phyloP scores from a whole-genome alignment of 2,329 filamentous ascomycete species.

The Xylariales sp. region DNA sequence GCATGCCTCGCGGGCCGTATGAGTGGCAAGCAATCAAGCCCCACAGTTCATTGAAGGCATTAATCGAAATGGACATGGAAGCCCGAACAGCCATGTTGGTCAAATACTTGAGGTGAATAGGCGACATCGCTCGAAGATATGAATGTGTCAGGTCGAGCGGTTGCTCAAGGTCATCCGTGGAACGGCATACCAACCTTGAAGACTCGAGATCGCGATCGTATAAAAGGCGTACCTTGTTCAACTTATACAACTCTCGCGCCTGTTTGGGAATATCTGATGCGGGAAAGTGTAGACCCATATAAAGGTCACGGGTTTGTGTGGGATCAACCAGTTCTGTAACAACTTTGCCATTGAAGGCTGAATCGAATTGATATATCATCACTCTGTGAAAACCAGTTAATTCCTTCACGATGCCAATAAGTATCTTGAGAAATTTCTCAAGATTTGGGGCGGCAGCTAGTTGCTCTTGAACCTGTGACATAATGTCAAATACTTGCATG shows the following conservation, averaged over 20 bases:
- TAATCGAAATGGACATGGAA: slow-evolving; percentile 92
- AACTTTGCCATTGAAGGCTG: slow-evolving; percentile 76
- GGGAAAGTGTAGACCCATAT: slow-evolving; percentile 84
- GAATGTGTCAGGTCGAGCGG: slow-evolving; percentile 81
- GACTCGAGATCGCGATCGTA: slow-evolving; percentile 82
- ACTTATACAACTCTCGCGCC: slow-evolving; percentile 80
- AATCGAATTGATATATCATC: slow-evolving; percentile 90
- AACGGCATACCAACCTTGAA: slow-evolving; percentile 75
- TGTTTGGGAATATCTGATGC: slow-evolving; percentile 84
- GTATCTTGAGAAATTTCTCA: slow-evolving; percentile 70
- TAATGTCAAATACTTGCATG: slow-evolving; percentile 88
- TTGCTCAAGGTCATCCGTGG: slow-evolving; percentile 64
- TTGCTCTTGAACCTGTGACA: slow-evolving; percentile 89
- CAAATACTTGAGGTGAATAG: slow-evolving; percentile 84
- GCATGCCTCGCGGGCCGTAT: slow-evolving; percentile 74
- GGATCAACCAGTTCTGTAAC: slow-evolving; percentile 86
- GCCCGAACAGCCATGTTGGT: slow-evolving; percentile 87
- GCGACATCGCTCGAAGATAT: slow-evolving; percentile 85
- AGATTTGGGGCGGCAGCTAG: slow-evolving; percentile 67
- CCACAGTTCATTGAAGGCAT: slow-evolving; percentile 81
- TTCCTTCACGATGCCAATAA: slow-evolving; percentile 84
- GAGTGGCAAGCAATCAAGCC: slow-evolving; percentile 83
- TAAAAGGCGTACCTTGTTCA: slow-evolving; percentile 83
- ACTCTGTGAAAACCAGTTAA: slow-evolving; percentile 87
- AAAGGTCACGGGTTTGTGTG: slow-evolving; percentile 73